Conservation (phyloP, 2,329 filamentous ascomycete species). For the Fusarium sp. region DNA sequence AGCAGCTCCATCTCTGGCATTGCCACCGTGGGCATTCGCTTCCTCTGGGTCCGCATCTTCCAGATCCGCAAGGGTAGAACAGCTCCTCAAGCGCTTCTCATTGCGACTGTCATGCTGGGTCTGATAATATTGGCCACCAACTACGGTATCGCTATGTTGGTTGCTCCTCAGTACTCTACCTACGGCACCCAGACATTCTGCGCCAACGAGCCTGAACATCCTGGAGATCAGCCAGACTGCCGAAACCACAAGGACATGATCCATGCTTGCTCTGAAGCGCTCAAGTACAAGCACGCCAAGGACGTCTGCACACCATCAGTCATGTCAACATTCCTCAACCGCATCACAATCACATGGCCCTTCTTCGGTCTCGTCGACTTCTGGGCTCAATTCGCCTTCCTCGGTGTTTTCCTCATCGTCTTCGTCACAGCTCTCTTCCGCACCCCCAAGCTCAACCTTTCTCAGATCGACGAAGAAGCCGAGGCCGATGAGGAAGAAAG, state of each 20-base stretch:
- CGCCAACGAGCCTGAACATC: conserved; percentile 71
- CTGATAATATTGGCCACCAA: conserved; percentile 91
- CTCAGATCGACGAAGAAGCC: conserved; percentile 85
- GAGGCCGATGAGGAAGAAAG: conserved; percentile 95
- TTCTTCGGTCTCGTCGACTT: conserved; percentile 94
- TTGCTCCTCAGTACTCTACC: conserved; percentile 95
- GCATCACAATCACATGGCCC: conserved; percentile 91
- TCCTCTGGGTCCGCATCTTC: conserved; percentile 95
- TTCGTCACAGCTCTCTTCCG: conserved; percentile 83
- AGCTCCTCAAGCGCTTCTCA: conserved; percentile 88
- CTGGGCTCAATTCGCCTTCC: conserved; percentile 94
- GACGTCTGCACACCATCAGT: conserved; percentile 91
- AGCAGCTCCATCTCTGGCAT: conserved; percentile 87
- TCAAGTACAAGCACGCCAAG: conserved; percentile 74
- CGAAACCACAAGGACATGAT: conserved; percentile 75
- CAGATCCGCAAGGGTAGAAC: conserved; percentile 89
- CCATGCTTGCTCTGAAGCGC: conserved; percentile 82
- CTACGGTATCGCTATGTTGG: conserved; percentile 89
- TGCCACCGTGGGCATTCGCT: conserved; percentile 88
- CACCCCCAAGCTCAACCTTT: conserved; percentile 79
- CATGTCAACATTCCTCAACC: conserved; percentile 91
- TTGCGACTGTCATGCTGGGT: conserved; percentile 90
- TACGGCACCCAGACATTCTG: conserved; percentile 97
- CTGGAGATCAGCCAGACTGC: conserved; percentile 79
- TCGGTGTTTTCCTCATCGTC: conserved; percentile 84